phyloP scores from a whole-genome alignment of 306 rosid species.

The Prunus mongolica region DNA sequence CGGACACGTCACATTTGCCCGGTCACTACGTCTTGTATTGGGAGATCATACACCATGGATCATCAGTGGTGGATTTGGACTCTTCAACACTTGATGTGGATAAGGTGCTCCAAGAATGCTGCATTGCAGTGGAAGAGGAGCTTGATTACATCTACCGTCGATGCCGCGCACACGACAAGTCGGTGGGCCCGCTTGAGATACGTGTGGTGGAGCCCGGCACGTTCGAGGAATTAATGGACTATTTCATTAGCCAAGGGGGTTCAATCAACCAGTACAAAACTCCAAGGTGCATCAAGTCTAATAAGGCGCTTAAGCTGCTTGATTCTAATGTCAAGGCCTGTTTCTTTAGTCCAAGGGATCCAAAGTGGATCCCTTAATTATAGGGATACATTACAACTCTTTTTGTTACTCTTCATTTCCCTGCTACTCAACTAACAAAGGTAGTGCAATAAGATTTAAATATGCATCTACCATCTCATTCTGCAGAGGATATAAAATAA shows the following conservation, averaged over 20 bases:
- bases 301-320: constrained; percentile 58
- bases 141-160: constrained; percentile 67
- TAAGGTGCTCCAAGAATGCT: constrained; percentile 64
- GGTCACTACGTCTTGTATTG: constrained; percentile 87
- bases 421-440: neutral
- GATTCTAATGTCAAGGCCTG: constrained; percentile 53
- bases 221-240: constrained; percentile 77
- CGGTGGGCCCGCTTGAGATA: constrained; percentile 78
- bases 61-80: neutral
- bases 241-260: constrained; percentile 63
- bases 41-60: constrained; percentile 53
- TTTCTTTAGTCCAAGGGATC: constrained; percentile 75
- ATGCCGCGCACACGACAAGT: constrained; percentile 62
- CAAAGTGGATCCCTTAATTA: constrained; percentile 51
- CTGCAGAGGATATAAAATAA: neutral
- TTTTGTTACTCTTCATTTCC: neutral
- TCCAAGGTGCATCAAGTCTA: constrained; percentile 76
- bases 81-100: constrained; percentile 17
- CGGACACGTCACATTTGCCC: constrained; percentile 61
- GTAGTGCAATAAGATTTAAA: neutral
- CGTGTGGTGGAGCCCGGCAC: constrained; percentile 81
- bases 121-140: constrained; percentile 74
- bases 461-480: neutral
- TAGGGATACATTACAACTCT: neutral
- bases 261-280: constrained; percentile 94